phyloP scores from a whole-genome alignment of 2,329 filamentous ascomycete genomes.

The Trichoderma sp. region DNA sequence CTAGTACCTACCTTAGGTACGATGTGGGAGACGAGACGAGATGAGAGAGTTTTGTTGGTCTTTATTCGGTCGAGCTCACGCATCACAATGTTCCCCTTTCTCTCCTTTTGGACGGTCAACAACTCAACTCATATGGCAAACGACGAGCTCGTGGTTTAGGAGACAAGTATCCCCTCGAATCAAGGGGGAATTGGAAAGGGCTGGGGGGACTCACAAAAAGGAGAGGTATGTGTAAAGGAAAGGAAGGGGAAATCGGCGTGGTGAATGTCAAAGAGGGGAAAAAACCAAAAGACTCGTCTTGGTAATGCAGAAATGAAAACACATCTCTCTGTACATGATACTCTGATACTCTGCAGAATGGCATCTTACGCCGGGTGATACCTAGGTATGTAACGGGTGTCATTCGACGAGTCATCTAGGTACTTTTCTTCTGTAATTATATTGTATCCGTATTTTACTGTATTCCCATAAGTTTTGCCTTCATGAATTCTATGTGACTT shows the following conservation, averaged over 20 bases:
- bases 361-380: conserved; percentile 16
- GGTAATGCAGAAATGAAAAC: conserved; percentile 26
- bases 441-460: neutral
- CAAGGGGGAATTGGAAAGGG: neutral
- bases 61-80: neutral
- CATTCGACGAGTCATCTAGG: conserved; percentile 1
- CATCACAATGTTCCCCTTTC: neutral
- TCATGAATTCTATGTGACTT: neutral
- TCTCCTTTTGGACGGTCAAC: neutral
- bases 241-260: too few relatives aligned
- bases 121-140: neutral
- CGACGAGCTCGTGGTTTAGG: conserved; percentile 8
- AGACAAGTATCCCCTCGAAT: neutral
- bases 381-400: conserved; percentile 19
- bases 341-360: conserved; percentile 23
- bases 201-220: neutral
- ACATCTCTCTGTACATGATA: conserved; percentile 25
- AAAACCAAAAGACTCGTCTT: neutral
- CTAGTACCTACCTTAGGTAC: neutral
- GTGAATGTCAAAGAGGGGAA: neutral
- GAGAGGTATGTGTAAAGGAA: neutral
- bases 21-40: conserved; percentile 2
- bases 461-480: neutral
- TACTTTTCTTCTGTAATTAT: neutral
- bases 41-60: conserved; percentile 15